These are phyloP conservation scores for Microstegium vimineum DNA, from an alignment of 176 grass and related monocot species.

Conservation along the genomic window DNA sequence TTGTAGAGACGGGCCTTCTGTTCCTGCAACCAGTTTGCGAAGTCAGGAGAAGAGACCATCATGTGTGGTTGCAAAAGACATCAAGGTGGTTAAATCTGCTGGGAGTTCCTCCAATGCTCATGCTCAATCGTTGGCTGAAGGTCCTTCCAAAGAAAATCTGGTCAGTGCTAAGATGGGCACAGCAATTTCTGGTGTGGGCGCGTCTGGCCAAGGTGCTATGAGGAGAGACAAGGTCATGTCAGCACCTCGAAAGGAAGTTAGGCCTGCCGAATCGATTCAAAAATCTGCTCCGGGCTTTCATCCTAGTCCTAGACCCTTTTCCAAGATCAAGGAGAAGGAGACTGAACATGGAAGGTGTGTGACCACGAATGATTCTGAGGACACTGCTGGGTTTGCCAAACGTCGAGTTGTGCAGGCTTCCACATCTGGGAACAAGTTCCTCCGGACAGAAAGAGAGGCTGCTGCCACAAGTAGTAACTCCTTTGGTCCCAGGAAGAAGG, in stretches of 20 bases:
- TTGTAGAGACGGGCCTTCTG: not conserved
- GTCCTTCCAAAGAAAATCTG: not conserved
- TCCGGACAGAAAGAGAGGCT: not conserved
- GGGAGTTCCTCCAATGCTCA: not conserved
- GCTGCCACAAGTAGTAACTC: not conserved
- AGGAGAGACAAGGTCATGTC: not conserved
- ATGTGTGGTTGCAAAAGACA: not conserved
- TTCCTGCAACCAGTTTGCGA: not conserved
- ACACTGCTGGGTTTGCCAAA: not conserved
- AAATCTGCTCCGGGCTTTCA: slow-evolving; percentile 1
- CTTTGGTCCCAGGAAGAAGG: slow-evolving; percentile 7
- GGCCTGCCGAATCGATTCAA: slow-evolving; percentile 9
- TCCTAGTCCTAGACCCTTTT: not conserved
- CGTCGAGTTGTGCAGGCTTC: slow-evolving; percentile 8
- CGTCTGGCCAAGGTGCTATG: not conserved
- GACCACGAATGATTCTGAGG: not conserved
- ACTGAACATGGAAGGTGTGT: not conserved
- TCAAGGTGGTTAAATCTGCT: not conserved
- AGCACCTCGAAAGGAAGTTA: not conserved
- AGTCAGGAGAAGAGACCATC: not conserved
- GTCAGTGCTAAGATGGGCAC: not conserved
- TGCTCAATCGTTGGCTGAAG: not conserved
- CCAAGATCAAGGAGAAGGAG: not conserved
- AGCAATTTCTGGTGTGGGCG: not conserved
- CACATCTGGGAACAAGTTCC: not conserved